Evolutionary conservation across 805 yeast species (phyloP).

Genomic region (Debaryomyces hansenii): DNA sequence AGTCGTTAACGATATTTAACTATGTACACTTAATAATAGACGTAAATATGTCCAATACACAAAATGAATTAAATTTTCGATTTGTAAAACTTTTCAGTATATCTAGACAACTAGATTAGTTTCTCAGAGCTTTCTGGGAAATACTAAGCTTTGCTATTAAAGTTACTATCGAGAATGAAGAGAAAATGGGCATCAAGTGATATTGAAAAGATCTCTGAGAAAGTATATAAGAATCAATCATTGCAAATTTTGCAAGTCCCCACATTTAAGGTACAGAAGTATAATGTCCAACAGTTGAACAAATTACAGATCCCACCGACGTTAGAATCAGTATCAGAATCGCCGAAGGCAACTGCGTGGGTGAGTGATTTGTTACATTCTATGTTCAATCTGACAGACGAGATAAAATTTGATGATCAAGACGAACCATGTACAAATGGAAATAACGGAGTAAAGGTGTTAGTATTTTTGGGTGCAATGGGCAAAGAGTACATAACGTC

Average conservation of each 20-base stretch:
- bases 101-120: not conserved
- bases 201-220: not conserved
- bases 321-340: not conserved
- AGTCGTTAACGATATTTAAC: not conserved
- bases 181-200: not conserved
- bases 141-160: too few relatives aligned
- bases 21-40: not conserved
- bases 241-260: not conserved
- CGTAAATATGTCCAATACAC: not conserved
- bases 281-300: not conserved
- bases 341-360: not conserved
- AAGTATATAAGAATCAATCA: too few relatives aligned
- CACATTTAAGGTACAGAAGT: not conserved
- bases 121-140: too few relatives aligned
- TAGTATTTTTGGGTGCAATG: slow-evolving; percentile 30
- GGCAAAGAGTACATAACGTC: slow-evolving; percentile 29
- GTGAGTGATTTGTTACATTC: not conserved
- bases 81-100: not conserved
- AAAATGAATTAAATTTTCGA: not conserved
- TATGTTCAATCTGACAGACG: too few relatives aligned
- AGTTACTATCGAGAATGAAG: not conserved
- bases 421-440: too few relatives aligned
- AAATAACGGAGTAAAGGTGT: slow-evolving; percentile 8
- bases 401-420: too few relatives aligned
- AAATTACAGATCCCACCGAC: not conserved